Conservation (phyloP, 169 alveolate species). For the Plasmodium relictum region DNA sequence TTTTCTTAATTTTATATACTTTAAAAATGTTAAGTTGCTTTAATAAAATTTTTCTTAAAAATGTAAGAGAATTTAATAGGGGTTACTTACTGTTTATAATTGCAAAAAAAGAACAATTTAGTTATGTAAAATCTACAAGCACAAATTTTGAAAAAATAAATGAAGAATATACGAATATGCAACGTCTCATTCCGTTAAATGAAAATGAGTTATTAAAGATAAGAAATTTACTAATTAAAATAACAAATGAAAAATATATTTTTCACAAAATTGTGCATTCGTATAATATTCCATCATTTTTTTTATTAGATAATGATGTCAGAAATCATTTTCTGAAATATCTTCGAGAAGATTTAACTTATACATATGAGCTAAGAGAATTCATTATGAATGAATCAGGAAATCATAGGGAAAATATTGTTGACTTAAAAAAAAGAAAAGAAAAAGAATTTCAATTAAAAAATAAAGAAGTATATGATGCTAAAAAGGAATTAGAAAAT, state of each 20-base stretch:
- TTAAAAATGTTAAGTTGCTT: not conserved
- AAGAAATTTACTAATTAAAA: conserved; percentile 39
- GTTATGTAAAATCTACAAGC: not conserved
- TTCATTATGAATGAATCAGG: not conserved
- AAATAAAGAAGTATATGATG: not conserved
- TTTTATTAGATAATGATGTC: conserved; percentile 39
- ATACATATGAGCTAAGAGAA: conserved; percentile 17
- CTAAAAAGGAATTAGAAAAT: not conserved
- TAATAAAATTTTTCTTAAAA: not conserved
- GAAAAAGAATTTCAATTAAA: not conserved
- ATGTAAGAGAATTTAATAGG: not conserved
- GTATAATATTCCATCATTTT: conserved; percentile 44
- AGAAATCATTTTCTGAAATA: conserved; percentile 40
- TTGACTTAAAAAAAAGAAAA: not conserved
- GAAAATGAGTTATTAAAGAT: conserved; percentile 43
- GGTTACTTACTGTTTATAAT: no score
- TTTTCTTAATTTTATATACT: not conserved
- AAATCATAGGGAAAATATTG: not conserved
- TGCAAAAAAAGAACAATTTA: no score
- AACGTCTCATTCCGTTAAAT: conserved; percentile 20
- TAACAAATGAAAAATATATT: conserved; percentile 23
- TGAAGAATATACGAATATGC: conserved; percentile 43
- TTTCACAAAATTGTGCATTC: conserved; percentile 20
- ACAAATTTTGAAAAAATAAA: conserved; percentile 18
- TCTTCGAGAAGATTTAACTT: conserved; percentile 8